Percentiles rank a stretch among this genome's conserved stretches.
phyloP scores from a whole-genome alignment of 495 filamentous ascomycete genomes.

The Lichina pygmaea region DNA sequence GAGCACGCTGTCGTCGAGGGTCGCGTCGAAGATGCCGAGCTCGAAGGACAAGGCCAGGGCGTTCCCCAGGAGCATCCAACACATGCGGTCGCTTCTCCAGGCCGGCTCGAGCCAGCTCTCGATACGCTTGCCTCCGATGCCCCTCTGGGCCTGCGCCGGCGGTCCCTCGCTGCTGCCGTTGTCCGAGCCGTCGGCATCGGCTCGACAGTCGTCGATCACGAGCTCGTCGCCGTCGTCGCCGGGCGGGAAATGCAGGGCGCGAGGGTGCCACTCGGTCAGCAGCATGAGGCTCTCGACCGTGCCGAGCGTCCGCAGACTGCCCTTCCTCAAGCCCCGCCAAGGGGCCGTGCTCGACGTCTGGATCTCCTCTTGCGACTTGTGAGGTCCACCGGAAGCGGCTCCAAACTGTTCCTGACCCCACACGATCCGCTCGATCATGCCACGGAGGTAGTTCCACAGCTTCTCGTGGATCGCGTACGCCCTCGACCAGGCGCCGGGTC shows the following conservation, averaged over 20 bases:
- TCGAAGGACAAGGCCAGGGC: constrained; percentile 77
- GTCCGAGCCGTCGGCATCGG: constrained; percentile 20
- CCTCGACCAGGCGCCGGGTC: constrained; percentile 58
- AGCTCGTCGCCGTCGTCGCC: constrained; percentile 47
- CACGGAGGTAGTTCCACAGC: constrained; percentile 81
- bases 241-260: constrained; percentile 84
- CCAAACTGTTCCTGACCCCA: constrained; percentile 92
- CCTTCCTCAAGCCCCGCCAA: constrained; percentile 27
- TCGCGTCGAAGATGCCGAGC: constrained; percentile 78
- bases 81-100: constrained; percentile 86
- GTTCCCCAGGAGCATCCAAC: constrained; percentile 89
- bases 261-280: constrained; percentile 89
- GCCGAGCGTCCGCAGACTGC: constrained; percentile 64
- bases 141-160: constrained; percentile 11
- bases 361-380: constrained; percentile 22
- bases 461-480: constrained; percentile 82
- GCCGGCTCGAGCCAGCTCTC: constrained; percentile 90
- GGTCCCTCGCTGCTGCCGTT: constrained; percentile 13
- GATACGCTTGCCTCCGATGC: constrained; percentile 36
- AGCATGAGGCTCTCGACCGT: constrained; percentile 86
- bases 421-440: constrained; percentile 80
- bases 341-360: constrained; percentile 17
- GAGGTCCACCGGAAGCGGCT: constrained; percentile 27
- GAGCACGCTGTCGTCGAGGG: constrained; percentile 21
- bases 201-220: constrained; percentile 10